Percentiles rank a stretch among this genome's conserved stretches.
Conservation (phyloP, 2,329 filamentous ascomycete genomes). For the Colletotrichum sp. region DNA sequence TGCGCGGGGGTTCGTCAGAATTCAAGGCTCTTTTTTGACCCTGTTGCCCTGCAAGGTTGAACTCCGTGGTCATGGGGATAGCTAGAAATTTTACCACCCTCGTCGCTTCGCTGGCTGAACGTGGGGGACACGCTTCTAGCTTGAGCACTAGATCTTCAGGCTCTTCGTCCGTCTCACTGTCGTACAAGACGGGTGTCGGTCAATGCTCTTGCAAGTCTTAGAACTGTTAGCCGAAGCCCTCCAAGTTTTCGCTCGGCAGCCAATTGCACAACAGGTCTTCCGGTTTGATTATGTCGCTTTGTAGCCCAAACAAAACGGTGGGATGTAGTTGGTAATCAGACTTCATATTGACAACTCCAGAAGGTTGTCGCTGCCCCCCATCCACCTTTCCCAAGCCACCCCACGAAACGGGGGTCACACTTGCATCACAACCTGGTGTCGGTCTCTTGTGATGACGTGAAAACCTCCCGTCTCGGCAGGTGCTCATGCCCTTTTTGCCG, state of each 20-base stretch:
- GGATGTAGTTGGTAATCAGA: slow-evolving; percentile 11
- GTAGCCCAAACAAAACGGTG: background rate
- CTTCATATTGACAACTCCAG: background rate
- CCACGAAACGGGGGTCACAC: slow-evolving; percentile 19
- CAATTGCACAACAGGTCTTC: background rate
- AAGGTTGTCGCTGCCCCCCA: slow-evolving; percentile 7
- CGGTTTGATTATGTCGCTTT: background rate
- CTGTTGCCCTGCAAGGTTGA: background rate
- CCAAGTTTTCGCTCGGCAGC: background rate
- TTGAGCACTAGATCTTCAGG: background rate
- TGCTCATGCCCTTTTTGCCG: background rate
- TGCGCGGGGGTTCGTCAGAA: slow-evolving; percentile 15
- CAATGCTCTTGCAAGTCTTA: background rate
- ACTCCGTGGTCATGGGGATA: slow-evolving; percentile 6
- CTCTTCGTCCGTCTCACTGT: background rate
- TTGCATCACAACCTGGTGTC: slow-evolving; percentile 5
- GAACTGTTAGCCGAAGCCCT: background rate
- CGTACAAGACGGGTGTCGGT: background rate
- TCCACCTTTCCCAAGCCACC: slow-evolving; percentile 3
- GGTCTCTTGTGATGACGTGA: slow-evolving; percentile 3
- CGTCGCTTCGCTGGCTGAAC: background rate
- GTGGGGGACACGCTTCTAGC: background rate
- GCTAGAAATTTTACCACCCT: background rate
- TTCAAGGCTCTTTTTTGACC: background rate
- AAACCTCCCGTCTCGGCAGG: background rate